Conservation (phyloP, 306 rosid species). For the Gynostemma pentaphyllum region DNA sequence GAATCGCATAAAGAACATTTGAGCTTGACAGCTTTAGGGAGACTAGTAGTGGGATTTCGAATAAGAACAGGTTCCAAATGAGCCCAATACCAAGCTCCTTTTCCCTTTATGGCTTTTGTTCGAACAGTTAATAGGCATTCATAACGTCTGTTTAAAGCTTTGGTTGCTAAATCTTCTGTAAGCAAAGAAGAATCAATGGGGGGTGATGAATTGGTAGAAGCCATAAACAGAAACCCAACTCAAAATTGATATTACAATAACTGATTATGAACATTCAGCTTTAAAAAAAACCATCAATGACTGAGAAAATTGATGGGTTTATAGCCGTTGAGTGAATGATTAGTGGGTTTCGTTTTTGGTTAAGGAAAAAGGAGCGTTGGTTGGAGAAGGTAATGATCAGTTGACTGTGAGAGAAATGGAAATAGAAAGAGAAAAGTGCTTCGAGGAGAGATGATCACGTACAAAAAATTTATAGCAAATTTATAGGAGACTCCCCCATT, state of each 20-base stretch:
- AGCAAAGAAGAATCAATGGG: slow-evolving; percentile 31
- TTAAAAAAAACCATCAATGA: too few relatives aligned
- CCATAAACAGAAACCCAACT: slow-evolving; percentile 23
- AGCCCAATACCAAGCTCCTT: slow-evolving; percentile 99
- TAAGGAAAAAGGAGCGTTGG: too few relatives aligned
- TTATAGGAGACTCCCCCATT: too few relatives aligned
- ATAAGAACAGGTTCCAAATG: slow-evolving; percentile 78
- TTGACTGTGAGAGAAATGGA: too few relatives aligned
- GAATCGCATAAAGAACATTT: slow-evolving; percentile 75
- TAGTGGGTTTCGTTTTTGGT: too few relatives aligned
- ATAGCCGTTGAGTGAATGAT: too few relatives aligned
- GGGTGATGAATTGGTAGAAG: slow-evolving; percentile 50
- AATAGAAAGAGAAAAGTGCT: too few relatives aligned
- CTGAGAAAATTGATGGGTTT: too few relatives aligned
- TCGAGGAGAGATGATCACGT: too few relatives aligned
- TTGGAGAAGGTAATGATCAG: too few relatives aligned
- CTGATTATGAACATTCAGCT: background rate
- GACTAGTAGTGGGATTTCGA: slow-evolving; percentile 40
- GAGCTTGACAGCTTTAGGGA: slow-evolving; percentile 82
- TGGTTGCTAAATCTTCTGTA: slow-evolving; percentile 46
- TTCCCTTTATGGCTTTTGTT: slow-evolving; percentile 75
- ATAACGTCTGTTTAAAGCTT: slow-evolving; percentile 59
- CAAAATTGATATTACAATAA: background rate
- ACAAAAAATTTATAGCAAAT: too few relatives aligned
- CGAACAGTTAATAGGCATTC: slow-evolving; percentile 70